These are phyloP conservation scores for Didymella pomorum DNA, from an alignment of 2,329 filamentous ascomycete species.

Conservation along the genomic window DNA sequence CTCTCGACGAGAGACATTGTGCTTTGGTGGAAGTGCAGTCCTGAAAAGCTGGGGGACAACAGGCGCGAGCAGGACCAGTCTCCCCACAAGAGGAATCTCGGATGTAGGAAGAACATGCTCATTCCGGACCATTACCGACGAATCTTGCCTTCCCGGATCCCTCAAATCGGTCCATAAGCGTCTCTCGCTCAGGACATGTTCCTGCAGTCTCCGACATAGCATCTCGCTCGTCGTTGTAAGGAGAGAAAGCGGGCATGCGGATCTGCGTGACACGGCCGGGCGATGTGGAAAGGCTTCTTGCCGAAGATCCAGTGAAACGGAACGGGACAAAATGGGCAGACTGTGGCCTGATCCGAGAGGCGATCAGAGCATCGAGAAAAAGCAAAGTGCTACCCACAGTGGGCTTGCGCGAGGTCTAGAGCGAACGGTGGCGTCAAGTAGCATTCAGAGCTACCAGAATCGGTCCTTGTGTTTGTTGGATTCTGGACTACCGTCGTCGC, in stretches of 20 bases:
- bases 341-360: conserved; percentile 13
- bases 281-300: not conserved
- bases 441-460: not conserved
- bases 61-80: not conserved
- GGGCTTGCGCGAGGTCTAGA: conserved; percentile 1
- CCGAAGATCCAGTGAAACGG: not conserved
- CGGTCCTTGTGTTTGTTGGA: not conserved
- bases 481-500: not conserved
- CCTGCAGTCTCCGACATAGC: not conserved
- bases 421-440: conserved; percentile 5
- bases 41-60: too few relatives aligned
- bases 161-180: not conserved
- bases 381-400: conserved; percentile 10
- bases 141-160: not conserved
- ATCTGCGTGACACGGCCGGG: not conserved
- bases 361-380: conserved; percentile 8
- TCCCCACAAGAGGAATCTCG: not conserved
- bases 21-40: not conserved
- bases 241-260: not conserved
- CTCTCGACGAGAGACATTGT: not conserved
- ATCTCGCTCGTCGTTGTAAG: not conserved
- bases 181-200: not conserved
- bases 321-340: conserved; percentile 3
- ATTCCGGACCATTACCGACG: not conserved
- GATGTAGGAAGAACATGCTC: not conserved